Evolutionary conservation across 192 early-diverging fungal genomes (phyloP).

Genomic region (Gigaspora rosea): DNA sequence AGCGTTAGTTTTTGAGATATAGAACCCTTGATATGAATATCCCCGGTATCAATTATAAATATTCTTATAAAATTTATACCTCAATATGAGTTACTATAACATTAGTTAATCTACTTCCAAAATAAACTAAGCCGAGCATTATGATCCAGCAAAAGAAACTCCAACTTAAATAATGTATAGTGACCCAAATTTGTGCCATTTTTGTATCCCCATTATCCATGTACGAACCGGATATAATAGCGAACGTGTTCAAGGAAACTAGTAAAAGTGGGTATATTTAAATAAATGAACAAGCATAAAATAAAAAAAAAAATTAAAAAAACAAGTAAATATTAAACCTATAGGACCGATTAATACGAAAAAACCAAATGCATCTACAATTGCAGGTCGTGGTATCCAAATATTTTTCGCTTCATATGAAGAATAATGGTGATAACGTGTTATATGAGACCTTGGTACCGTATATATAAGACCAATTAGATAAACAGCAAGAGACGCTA

Average conservation of each 20-base stretch:
- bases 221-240: background rate
- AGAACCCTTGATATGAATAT: no score
- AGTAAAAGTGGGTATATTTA: no score
- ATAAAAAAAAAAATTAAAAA: no score
- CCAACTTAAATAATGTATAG: conserved; percentile 7
- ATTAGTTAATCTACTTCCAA: conserved; percentile 8
- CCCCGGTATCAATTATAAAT: no score
- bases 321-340: no score
- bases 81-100: conserved; percentile 11
- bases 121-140: background rate
- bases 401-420: background rate
- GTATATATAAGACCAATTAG: conserved; percentile 21
- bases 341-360: conserved; percentile 3
- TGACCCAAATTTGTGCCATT: background rate
- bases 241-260: conserved; percentile 17
- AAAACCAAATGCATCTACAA: conserved; percentile 20
- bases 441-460: conserved; percentile 12
- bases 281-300: no score
- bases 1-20: no score
- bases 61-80: background rate
- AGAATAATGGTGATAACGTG: background rate
- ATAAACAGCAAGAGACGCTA: conserved; percentile 1
- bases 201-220: background rate
- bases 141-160: conserved; percentile 23
- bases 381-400: background rate